phyloP scores from a whole-genome alignment of 2,329 filamentous ascomycete genomes.

The Cadophora gregata region DNA sequence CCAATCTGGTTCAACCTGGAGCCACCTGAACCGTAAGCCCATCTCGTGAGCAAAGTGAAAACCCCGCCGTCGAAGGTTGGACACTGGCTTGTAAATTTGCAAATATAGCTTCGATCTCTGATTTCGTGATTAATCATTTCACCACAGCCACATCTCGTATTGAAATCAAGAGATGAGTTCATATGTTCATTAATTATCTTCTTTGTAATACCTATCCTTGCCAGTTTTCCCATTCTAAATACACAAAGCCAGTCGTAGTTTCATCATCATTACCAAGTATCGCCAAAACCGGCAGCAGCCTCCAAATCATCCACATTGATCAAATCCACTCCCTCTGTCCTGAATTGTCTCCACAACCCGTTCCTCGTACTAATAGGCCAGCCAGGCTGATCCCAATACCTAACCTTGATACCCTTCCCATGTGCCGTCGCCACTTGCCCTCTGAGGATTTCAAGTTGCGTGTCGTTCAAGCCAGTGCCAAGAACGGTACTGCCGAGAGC shows the following conservation, averaged over 20 bases:
- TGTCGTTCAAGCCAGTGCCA: conserved; percentile 53
- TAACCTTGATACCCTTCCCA: conserved; percentile 53
- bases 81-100: no score
- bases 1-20: no score
- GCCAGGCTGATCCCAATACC: conserved; percentile 65
- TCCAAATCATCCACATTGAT: conserved; percentile 65
- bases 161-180: neutral
- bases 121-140: no score
- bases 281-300: conserved; percentile 37
- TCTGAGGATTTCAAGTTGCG: conserved; percentile 51
- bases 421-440: conserved; percentile 54
- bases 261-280: conserved; percentile 27
- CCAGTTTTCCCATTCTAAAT: neutral
- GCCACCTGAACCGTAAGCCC: no score
- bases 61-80: no score
- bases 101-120: no score
- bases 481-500: conserved; percentile 55
- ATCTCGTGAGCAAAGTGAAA: no score
- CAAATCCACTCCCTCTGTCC: conserved; percentile 61
- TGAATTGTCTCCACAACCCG: conserved; percentile 59
- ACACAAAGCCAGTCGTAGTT: neutral
- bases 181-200: conserved; percentile 7
- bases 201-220: neutral
- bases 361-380: conserved; percentile 62
- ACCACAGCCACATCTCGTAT: no score